These are phyloP conservation scores for Crithidia mellificae DNA, from an alignment of 208 protist genomes.

Conservation along the genomic window DNA sequence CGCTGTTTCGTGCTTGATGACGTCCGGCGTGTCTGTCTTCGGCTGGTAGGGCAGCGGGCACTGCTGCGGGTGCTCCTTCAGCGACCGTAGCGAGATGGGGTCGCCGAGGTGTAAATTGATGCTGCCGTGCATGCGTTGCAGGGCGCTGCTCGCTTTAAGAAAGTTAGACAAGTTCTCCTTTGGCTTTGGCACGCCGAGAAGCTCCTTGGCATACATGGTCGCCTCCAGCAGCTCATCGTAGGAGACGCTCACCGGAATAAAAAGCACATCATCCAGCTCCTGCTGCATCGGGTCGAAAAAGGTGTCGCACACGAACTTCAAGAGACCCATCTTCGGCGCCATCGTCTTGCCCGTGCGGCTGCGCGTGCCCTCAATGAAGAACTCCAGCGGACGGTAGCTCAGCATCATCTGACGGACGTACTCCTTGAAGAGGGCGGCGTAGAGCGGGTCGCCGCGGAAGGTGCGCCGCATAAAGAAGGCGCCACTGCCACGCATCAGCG, in stretches of 20 bases:
- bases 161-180: constrained; percentile 80
- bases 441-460: constrained; percentile 81
- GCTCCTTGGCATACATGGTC: constrained; percentile 80
- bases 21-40: constrained; percentile 5
- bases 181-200: constrained; percentile 86
- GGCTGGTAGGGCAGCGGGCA: constrained; percentile 50
- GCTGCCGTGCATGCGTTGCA: constrained; percentile 74
- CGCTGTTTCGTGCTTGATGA: not conserved
- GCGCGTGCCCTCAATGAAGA: constrained; percentile 90
- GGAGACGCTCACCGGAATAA: constrained; percentile 85
- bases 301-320: constrained; percentile 85
- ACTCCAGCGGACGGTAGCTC: constrained; percentile 66
- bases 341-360: constrained; percentile 89
- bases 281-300: constrained; percentile 60
- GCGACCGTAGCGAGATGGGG: constrained; percentile 63
- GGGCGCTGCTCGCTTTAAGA: constrained; percentile 46
- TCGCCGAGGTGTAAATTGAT: constrained; percentile 83
- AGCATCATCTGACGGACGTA: constrained; percentile 82
- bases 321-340: constrained; percentile 87
- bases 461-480: constrained; percentile 92
- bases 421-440: constrained; percentile 78
- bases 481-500: constrained; percentile 84
- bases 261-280: constrained; percentile 72
- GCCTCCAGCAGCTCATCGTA: constrained; percentile 91
- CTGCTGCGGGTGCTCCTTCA: constrained; percentile 39